Evolutionary conservation across 768 basidiomycete genomes (phyloP), one percentile per base, ranked within the genome.

Genomic region (Kwoniella heveanensis): DNA sequence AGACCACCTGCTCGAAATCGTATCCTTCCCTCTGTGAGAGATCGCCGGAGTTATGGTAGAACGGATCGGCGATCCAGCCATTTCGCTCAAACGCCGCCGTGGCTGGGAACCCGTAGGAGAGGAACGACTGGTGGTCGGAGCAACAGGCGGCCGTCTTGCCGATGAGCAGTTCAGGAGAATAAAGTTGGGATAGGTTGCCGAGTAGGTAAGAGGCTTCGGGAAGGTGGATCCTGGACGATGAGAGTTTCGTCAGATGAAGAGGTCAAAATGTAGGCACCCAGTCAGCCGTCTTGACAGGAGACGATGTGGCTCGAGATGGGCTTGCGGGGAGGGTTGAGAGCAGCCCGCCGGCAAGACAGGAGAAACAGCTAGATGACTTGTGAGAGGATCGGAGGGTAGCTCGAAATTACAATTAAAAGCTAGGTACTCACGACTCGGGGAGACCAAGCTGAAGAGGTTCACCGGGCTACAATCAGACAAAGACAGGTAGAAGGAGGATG

Each of bases 51-150:
- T 78, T 79, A 65, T 81, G 80, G 59, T 55, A 58, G 54, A 19
- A 62, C 4, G 78, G 80, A 66, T 80, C 92, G 19, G 84, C 87
- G 74, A 96, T 92, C 10, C 85, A 86, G 6, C 91, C 92, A 0
- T 88, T 89, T 49, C 91, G 87, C 74, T 94, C 92, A 72, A 92
- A 95, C 19, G 95, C 86, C 69, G 91, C 89, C 0, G 90, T 90
- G 0, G 92, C 85, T 7, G 92, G 87, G 83, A 87, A 94, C 17
- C 92, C 93, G 72, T 88, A 87, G 56, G 88, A 82, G 65, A 88
- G 85, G 56, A 69, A 66, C 54, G 32, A 71, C 83, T 91, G 90
- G 75, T 95, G 91, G 71, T 94, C 93, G 69, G 91, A 92, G 81
- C 93, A 96, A 80, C 92, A 96, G 26, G 86, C 91, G 82, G 88